phyloP scores from a whole-genome alignment of 2,329 filamentous ascomycete genomes.

The Scedosporium dehoogii region DNA sequence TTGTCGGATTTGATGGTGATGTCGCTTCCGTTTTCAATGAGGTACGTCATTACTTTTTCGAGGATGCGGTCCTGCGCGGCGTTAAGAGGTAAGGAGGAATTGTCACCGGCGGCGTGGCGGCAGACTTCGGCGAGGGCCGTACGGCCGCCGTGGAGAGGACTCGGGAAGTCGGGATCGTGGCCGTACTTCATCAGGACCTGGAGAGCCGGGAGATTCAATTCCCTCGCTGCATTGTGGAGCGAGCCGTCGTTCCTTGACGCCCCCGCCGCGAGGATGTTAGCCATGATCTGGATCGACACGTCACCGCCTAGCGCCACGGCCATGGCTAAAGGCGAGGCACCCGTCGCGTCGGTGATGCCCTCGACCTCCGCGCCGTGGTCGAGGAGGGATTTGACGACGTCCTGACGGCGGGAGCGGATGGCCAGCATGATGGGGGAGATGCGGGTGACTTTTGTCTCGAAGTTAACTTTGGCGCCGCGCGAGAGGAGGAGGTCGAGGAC shows the following conservation, averaged over 20 bases:
- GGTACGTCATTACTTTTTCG: conserved; percentile 45
- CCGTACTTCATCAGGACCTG: conserved; percentile 46
- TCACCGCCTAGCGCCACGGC: conserved; percentile 46
- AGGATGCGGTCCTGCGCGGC: conserved; percentile 40
- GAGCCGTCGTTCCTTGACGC: conserved; percentile 55
- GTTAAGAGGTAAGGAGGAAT: conserved; percentile 31
- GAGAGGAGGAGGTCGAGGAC: conserved; percentile 49
- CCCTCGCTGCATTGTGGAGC: conserved; percentile 53
- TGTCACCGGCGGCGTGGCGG: conserved; percentile 33
- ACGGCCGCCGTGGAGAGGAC: conserved; percentile 49
- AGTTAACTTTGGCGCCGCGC: conserved; percentile 46
- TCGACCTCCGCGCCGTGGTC: conserved; percentile 51
- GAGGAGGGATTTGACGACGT: conserved; percentile 47
- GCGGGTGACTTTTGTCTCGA: conserved; percentile 39
- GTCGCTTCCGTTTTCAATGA: conserved; percentile 48
- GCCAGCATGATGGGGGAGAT: conserved; percentile 51
- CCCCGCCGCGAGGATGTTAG: conserved; percentile 42
- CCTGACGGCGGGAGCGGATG: conserved; percentile 43
- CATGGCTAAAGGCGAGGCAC: conserved; percentile 50
- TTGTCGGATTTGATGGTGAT: conserved; percentile 43
- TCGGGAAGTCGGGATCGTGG: conserved; percentile 57
- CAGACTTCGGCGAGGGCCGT: conserved; percentile 56
- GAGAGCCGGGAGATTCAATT: conserved; percentile 47
- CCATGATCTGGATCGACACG: conserved; percentile 42
- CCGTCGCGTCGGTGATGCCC: conserved; percentile 38